Percentiles rank a stretch among this genome's conserved stretches.
Evolutionary conservation across 352 stramenopile species (phyloP).

Genomic region (Globisporangium nodosum): DNA sequence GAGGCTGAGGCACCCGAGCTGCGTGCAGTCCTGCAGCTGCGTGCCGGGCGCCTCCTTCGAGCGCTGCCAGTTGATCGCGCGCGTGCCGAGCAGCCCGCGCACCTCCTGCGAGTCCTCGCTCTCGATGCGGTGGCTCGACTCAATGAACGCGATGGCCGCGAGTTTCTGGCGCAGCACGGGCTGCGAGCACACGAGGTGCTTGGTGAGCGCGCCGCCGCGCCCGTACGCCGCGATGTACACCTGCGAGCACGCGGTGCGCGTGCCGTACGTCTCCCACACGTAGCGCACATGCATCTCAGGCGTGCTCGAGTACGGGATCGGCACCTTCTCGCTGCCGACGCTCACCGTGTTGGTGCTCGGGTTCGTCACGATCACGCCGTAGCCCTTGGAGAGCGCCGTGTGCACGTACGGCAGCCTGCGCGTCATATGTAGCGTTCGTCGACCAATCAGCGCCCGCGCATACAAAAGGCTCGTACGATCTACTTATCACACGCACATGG

Average conservation of each 20-base stretch:
- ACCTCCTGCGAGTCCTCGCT: slow-evolving; percentile 63
- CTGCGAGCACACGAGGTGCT: slow-evolving; percentile 73
- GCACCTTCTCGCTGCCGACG: slow-evolving; percentile 63
- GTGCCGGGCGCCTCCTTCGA: slow-evolving; percentile 62
- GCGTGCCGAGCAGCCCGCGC: slow-evolving; percentile 49
- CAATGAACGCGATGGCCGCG: slow-evolving; percentile 73
- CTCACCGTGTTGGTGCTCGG: slow-evolving; percentile 74
- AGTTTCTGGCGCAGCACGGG: slow-evolving; percentile 54
- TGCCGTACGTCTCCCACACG: slow-evolving; percentile 81
- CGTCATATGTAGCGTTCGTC: too few relatives aligned
- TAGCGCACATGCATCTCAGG: slow-evolving; percentile 75
- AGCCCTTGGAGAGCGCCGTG: slow-evolving; percentile 72
- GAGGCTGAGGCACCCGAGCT: slow-evolving; percentile 70
- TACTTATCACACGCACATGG: slow-evolving; percentile 33
- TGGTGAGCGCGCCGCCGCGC: slow-evolving; percentile 60
- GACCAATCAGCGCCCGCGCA: neutral
- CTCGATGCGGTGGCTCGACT: slow-evolving; percentile 73
- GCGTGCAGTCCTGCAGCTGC: slow-evolving; percentile 63
- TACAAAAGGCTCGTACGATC: too few relatives aligned
- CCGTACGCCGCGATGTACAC: slow-evolving; percentile 82
- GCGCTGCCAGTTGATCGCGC: slow-evolving; percentile 80
- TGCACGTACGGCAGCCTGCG: slow-evolving; percentile 66
- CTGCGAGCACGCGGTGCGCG: slow-evolving; percentile 57
- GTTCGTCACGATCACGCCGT: slow-evolving; percentile 78
- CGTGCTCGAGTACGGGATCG: slow-evolving; percentile 70